A percentile compares a stretch with the other conserved stretches of the same genome.
Evolutionary conservation across 805 yeast species (phyloP).

Genomic region (Barnettozyma vustinii): DNA sequence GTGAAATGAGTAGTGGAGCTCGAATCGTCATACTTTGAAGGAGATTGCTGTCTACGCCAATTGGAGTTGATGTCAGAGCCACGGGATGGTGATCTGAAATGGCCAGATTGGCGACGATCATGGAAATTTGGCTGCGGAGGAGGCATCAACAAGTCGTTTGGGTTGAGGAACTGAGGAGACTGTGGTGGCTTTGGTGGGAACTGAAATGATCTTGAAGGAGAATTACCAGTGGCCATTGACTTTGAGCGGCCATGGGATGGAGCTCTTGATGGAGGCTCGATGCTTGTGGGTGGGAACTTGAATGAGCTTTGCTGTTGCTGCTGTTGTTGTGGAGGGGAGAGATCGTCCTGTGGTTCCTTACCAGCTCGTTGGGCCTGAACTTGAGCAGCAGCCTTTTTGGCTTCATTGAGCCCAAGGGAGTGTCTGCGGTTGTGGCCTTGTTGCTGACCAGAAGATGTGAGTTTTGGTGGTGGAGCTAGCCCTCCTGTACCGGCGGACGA

Average conservation of each 20-base stretch:
- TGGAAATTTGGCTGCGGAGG: constrained; percentile 22
- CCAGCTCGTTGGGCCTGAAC: constrained; percentile 66
- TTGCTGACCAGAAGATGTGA: constrained; percentile 8
- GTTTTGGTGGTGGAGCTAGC: constrained; percentile 25
- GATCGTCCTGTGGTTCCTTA: constrained; percentile 8
- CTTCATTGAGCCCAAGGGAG: constrained; percentile 86
- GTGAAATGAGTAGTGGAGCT: constrained; percentile 37
- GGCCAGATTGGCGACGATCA: constrained; percentile 39
- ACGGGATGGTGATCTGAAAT: constrained; percentile 34
- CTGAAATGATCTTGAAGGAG: constrained; percentile 51
- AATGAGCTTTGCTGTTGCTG: constrained; percentile 29
- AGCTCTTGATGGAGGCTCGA: constrained; percentile 27
- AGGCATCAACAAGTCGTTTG: constrained; percentile 27
- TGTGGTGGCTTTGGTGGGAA: constrained; percentile 73
- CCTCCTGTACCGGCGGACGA: not conserved
- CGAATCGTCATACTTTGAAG: constrained; percentile 29
- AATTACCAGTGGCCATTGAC: constrained; percentile 21
- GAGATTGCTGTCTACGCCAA: constrained; percentile 50
- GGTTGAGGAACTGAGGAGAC: constrained; percentile 15
- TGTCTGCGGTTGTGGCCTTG: constrained; percentile 87
- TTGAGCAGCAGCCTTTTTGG: constrained; percentile 93
- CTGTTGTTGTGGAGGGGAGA: not conserved
- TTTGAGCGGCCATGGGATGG: constrained; percentile 22
- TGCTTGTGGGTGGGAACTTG: constrained; percentile 49
- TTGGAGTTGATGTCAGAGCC: constrained; percentile 38